phyloP scores from a whole-genome alignment of 495 filamentous ascomycete genomes.

The Geopyxis carbonaria region DNA sequence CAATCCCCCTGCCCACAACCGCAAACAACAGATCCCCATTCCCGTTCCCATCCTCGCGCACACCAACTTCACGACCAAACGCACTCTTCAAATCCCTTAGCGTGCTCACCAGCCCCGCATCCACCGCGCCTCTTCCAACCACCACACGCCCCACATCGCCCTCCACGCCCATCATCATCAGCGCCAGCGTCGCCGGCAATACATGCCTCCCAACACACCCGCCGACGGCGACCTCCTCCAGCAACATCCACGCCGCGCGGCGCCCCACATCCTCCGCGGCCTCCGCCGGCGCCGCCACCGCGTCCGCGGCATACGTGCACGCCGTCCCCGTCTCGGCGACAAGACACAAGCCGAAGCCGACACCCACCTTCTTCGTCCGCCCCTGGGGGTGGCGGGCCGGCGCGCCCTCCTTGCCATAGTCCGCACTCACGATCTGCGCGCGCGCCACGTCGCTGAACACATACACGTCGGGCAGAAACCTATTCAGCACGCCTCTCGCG shows the following conservation, averaged over 20 bases:
- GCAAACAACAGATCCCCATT: constrained; percentile 64
- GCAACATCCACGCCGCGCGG: constrained; percentile 70
- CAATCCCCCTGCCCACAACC: constrained; percentile 83
- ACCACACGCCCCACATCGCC: constrained; percentile 38
- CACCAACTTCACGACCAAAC: constrained; percentile 71
- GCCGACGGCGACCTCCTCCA: constrained; percentile 65
- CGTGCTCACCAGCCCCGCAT: constrained; percentile 58
- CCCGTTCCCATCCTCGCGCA: constrained; percentile 57
- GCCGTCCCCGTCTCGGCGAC: constrained; percentile 76
- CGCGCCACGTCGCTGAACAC: constrained; percentile 56
- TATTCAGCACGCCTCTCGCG: constrained; percentile 73
- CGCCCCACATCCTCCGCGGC: constrained; percentile 81
- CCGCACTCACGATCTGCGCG: constrained; percentile 31
- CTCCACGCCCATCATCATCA: constrained; percentile 90
- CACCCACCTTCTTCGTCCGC: constrained; percentile 47
- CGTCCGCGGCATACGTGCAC: constrained; percentile 77
- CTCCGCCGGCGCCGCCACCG: constrained; percentile 61
- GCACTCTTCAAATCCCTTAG: constrained; percentile 72
- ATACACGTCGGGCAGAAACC: constrained; percentile 71
- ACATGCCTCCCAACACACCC: constrained; percentile 62
- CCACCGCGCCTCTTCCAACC: constrained; percentile 59
- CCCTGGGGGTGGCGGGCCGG: constrained; percentile 38
- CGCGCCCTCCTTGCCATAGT: constrained; percentile 52
- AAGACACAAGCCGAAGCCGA: constrained; percentile 79
- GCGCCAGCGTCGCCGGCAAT: constrained; percentile 50